phyloP scores from a whole-genome alignment of 163 green algal species.

The Chlamydomonas reinhardtii region DNA sequence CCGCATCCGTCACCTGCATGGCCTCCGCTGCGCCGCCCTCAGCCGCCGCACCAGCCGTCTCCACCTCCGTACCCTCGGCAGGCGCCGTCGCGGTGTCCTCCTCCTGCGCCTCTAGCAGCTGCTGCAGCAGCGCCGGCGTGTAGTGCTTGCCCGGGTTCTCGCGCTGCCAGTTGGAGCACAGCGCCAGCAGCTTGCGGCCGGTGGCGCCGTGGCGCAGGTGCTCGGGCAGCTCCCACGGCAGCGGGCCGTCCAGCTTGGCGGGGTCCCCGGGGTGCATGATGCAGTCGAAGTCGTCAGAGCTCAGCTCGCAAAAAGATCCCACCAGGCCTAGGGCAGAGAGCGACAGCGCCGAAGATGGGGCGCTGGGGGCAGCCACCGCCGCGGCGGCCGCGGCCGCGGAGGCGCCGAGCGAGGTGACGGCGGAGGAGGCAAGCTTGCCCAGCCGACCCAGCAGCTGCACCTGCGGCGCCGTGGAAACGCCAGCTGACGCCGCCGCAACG shows the following conservation, averaged over 20 bases:
- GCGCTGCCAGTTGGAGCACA: slow-evolving; percentile 64
- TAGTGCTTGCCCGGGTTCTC: slow-evolving; percentile 49
- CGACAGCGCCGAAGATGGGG: background rate
- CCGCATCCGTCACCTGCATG: too few relatives aligned
- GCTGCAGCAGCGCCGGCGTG: slow-evolving; percentile 35
- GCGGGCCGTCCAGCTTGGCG: slow-evolving; percentile 63
- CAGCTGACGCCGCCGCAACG: too few relatives aligned
- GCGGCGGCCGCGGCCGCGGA: background rate
- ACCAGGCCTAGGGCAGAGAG: background rate
- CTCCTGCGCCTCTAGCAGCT: slow-evolving; percentile 3
- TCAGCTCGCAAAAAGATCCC: background rate
- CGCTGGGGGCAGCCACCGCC: background rate
- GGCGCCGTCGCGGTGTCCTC: too few relatives aligned
- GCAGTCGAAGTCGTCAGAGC: slow-evolving; percentile 48
- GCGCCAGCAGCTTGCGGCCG: slow-evolving; percentile 52
- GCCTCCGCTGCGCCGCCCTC: background rate
- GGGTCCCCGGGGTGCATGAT: slow-evolving; percentile 60
- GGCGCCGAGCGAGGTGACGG: slow-evolving; percentile 13
- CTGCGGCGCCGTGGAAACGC: too few relatives aligned
- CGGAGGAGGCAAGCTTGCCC: background rate
- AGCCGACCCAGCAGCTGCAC: too few relatives aligned
- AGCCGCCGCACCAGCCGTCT: too few relatives aligned
- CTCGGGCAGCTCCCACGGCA: slow-evolving; percentile 68
- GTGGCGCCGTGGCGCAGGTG: slow-evolving; percentile 42
- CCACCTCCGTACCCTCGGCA: background rate